Conservation (phyloP, 225 moss, liverwort and hornwort species). For the Takakia lepidozioides region DNA sequence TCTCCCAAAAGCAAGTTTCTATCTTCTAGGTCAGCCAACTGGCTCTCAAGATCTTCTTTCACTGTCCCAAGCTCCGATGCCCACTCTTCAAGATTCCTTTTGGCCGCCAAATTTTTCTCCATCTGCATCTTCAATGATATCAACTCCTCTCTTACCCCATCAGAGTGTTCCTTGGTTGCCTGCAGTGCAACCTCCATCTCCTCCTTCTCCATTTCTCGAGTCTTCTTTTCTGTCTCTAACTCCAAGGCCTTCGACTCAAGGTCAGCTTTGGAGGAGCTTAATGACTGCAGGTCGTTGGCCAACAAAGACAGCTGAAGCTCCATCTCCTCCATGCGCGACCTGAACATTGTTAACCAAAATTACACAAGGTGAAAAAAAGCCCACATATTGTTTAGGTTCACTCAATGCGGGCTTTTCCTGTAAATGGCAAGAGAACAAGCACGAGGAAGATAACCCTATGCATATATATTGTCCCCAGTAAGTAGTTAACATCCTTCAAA, state of each 20-base stretch:
- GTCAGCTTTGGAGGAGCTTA: constrained; percentile 37
- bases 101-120: constrained; percentile 43
- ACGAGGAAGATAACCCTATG: no score
- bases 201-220: constrained; percentile 41
- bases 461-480: no score
- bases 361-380: neutral
- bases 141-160: constrained; percentile 40
- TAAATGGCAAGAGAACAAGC: no score
- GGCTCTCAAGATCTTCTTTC: constrained; percentile 54
- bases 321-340: constrained; percentile 63
- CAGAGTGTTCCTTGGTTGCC: constrained; percentile 37
- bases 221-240: constrained; percentile 46
- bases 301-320: constrained; percentile 65
- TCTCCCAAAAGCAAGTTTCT: constrained; percentile 50
- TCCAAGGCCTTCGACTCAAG: constrained; percentile 25
- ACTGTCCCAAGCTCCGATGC: constrained; percentile 58
- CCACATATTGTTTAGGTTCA: neutral
- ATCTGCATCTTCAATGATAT: constrained; percentile 36
- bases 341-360: constrained; percentile 2
- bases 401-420: no score
- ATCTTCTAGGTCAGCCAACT: constrained; percentile 58
- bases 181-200: constrained; percentile 46
- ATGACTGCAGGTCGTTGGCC: no score
- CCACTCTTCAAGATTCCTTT: constrained; percentile 48
- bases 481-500: no score